These are phyloP conservation scores for Hymenoscyphus fraxineus DNA, from an alignment of 2,329 filamentous ascomycete species.

Conservation along the genomic window DNA sequence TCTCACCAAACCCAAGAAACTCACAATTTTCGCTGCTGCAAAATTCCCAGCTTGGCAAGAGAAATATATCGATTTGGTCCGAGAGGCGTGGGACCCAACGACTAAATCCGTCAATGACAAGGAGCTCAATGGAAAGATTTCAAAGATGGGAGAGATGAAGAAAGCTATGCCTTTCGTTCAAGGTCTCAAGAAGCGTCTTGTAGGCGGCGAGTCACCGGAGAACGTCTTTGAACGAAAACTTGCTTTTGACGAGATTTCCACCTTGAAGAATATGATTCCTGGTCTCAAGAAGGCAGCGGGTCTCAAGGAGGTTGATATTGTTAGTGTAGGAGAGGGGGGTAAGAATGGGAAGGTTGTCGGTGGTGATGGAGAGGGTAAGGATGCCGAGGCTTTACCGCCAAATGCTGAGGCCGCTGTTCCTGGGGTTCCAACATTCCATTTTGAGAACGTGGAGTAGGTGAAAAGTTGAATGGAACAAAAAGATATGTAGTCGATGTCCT, in stretches of 20 bases:
- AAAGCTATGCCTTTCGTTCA: slow-evolving; percentile 98
- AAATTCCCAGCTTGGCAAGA: slow-evolving; percentile 88
- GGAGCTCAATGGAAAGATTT: slow-evolving; percentile 70
- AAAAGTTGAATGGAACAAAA: not conserved
- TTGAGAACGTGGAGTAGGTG: slow-evolving; percentile 68
- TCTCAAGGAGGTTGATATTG: slow-evolving; percentile 66
- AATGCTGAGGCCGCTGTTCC: slow-evolving; percentile 74
- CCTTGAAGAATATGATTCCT: slow-evolving; percentile 72
- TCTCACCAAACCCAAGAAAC: slow-evolving; percentile 85
- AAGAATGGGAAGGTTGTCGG: slow-evolving; percentile 55
- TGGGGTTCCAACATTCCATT: slow-evolving; percentile 75
- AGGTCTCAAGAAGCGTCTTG: slow-evolving; percentile 75
- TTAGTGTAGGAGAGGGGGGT: slow-evolving; percentile 66
- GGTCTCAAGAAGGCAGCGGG: slow-evolving; percentile 74
- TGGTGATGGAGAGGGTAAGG: slow-evolving; percentile 48
- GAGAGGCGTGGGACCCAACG: slow-evolving; percentile 62
- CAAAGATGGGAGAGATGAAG: slow-evolving; percentile 87
- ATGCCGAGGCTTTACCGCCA: slow-evolving; percentile 54
- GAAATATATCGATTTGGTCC: slow-evolving; percentile 78
- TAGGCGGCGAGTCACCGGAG: slow-evolving; percentile 62
- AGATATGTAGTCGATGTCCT: not conserved
- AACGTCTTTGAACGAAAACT: slow-evolving; percentile 80
- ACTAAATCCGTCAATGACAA: slow-evolving; percentile 72
- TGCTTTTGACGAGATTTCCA: slow-evolving; percentile 77
- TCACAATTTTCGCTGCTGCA: slow-evolving; percentile 78